Percentiles rank a stretch among this genome's conserved stretches.
These are phyloP conservation scores for Gloeopeniophorella convolvens DNA, from an alignment of 768 basidiomycete genomes.

Conservation along the genomic window DNA sequence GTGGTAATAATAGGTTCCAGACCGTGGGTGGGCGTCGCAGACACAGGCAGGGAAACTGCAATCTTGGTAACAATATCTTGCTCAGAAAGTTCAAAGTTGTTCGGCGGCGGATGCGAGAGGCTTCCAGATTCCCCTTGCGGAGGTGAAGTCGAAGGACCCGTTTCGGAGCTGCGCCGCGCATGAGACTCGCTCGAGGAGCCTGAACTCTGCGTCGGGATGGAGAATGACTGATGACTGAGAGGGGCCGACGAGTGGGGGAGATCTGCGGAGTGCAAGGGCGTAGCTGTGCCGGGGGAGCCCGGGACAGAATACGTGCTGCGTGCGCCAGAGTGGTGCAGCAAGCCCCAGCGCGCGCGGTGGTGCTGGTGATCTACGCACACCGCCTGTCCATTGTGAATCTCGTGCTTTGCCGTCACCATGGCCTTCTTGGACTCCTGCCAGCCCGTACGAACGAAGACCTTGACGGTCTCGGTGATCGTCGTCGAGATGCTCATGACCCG, in stretches of 20 bases:
- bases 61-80: slow-evolving; percentile 57
- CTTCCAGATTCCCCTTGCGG: not conserved
- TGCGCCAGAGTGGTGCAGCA: slow-evolving; percentile 12
- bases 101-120: slow-evolving; percentile 11
- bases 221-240: not conserved
- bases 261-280: not conserved
- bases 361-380: slow-evolving; percentile 27
- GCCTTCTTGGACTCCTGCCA: slow-evolving; percentile 54
- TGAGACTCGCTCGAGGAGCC: not conserved
- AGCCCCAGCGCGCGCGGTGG: slow-evolving; percentile 23
- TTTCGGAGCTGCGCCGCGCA: not conserved
- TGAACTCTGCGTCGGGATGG: not conserved
- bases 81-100: slow-evolving; percentile 26
- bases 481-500: slow-evolving; percentile 60
- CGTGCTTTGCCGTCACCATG: slow-evolving; percentile 59
- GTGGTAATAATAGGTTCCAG: slow-evolving; percentile 69
- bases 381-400: slow-evolving; percentile 55
- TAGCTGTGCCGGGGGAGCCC: slow-evolving; percentile 13
- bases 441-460: slow-evolving; percentile 47
- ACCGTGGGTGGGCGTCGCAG: slow-evolving; percentile 60
- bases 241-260: not conserved
- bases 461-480: slow-evolving; percentile 68
- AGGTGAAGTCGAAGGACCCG: slow-evolving; percentile 8
- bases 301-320: slow-evolving; percentile 1
- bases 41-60: slow-evolving; percentile 51